Evolutionary conservation across 176 grass and related monocot genomes (phyloP), one percentile per base, ranked within the genome.

Genomic region (Phyllostachys edulis): DNA sequence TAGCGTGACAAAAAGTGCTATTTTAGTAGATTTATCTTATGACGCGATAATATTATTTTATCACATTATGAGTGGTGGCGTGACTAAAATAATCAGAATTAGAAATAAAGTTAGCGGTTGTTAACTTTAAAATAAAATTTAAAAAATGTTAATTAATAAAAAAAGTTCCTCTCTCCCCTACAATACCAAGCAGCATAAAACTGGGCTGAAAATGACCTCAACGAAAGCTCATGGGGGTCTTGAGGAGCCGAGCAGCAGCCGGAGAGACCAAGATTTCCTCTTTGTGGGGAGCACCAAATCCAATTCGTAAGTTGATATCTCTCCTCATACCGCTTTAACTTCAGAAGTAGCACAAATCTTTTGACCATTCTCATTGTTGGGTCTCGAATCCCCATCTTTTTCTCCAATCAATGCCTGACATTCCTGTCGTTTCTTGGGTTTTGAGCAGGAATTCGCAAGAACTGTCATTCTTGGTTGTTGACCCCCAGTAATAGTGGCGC

Each of bases 261-360:
- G 38, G 9, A 21, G 73, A 44, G 2, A 38, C 63, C 64, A 41
- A 63, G 55, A 65, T 71, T 77, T 77, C 70, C 18, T 82, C 77
- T 46, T 69, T 41, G 1, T 1, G 4, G 32, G 7, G 47, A 87
- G 37, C 85, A 46, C 55, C 69, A 36, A 21, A 16, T 47, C 68
- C 55, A 45, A 1, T 3, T 18, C 0, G 87, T 89, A 68, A 85
- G 87, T 74, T 23, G 7, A 18, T 38, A 42, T 24, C n/a, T 14
- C 57, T 34, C 36, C 66, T 18, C 20, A 2, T 18, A 37, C 1
- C 63, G 66, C 60, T 63, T 64, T 60, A 45, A 11, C 41, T 73
- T 63, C 3, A 14, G 39, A 72, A 63, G 9, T 29, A 45, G 15
- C n/a, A 32, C 23, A 2, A 17, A 57, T 38, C 27, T 78, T 16